Conservation (phyloP, 2,329 filamentous ascomycete species). For the Grosmannia serpens region DNA sequence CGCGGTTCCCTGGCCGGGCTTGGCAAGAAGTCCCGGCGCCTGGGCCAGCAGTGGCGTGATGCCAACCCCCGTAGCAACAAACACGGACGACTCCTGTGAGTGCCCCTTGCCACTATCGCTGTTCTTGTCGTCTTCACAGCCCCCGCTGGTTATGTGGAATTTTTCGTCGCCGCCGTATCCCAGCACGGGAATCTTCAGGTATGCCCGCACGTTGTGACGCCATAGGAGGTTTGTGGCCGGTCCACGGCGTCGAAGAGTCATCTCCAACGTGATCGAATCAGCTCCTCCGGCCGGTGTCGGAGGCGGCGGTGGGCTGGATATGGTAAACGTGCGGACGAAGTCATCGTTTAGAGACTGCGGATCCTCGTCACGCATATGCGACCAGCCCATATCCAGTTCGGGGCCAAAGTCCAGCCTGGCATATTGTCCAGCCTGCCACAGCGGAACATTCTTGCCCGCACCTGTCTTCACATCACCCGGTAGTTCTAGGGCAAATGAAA, state of each 20-base stretch:
- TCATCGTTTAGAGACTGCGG: slow-evolving; percentile 76
- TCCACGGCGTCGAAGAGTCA: slow-evolving; percentile 61
- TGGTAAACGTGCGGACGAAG: slow-evolving; percentile 71
- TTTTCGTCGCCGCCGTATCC: no score
- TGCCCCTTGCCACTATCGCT: no score
- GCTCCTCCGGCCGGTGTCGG: slow-evolving; percentile 7
- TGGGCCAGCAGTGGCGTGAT: no score
- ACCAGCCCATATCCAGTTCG: slow-evolving; percentile 62
- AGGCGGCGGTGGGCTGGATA: slow-evolving; percentile 48
- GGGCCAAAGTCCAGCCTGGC: slow-evolving; percentile 60
- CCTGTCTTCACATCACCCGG: no score
- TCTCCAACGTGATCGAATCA: slow-evolving; percentile 43
- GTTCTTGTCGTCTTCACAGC: no score
- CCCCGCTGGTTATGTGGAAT: no score
- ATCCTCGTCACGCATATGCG: slow-evolving; percentile 75
- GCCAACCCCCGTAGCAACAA: no score
- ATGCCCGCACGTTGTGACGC: slow-evolving; percentile 33
- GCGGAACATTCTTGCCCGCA: neutral
- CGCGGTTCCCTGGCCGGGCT: no score
- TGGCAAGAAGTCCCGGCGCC: no score
- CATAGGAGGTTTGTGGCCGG: slow-evolving; percentile 51
- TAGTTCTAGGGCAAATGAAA: no score
- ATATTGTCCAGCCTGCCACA: slow-evolving; percentile 63
- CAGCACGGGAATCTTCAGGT: slow-evolving; percentile 44
- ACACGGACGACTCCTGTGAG: no score